phyloP scores from a whole-genome alignment of 139 green algal species.

The Zygnema circumcarinatum region DNA sequence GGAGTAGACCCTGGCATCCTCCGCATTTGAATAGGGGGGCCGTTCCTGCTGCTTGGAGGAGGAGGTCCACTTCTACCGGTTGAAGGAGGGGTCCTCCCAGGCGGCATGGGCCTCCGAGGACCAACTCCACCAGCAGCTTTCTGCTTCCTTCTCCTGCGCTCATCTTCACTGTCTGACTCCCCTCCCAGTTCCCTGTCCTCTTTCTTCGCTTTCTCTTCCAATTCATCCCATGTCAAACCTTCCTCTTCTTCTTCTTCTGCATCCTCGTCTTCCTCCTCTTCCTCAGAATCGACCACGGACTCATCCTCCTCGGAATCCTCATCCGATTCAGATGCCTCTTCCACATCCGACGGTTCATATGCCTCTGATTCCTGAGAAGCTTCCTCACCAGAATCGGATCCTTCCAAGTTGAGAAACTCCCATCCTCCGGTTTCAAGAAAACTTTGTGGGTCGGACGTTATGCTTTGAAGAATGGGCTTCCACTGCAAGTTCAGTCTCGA shows the following conservation, averaged over 20 bases:
- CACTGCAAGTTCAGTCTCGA: conserved; percentile 96
- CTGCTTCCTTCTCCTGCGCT: conserved; percentile 18
- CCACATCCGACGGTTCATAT: conserved; percentile 49
- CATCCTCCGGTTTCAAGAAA: conserved; percentile 93
- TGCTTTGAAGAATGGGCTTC: conserved; percentile 97
- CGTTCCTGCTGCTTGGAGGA: neutral
- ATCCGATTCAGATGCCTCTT: conserved; percentile 31
- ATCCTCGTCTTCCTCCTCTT: conserved; percentile 39
- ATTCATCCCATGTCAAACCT: conserved; percentile 43
- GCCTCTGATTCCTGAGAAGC: conserved; percentile 27
- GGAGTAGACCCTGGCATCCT: neutral
- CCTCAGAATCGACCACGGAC: conserved; percentile 47
- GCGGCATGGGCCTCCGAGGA: neutral
- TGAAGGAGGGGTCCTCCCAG: neutral
- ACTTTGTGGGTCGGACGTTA: conserved; percentile 84
- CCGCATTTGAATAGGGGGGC: neutral
- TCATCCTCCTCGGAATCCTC: conserved; percentile 47
- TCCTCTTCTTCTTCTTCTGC: conserved; percentile 49
- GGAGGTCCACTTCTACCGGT: neutral
- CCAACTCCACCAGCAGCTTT: neutral
- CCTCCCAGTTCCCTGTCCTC: conserved; percentile 40
- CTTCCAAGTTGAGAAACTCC: conserved; percentile 95
- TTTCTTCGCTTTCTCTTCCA: conserved; percentile 34
- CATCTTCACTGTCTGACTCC: conserved; percentile 35
- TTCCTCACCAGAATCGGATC: conserved; percentile 20